These are phyloP conservation scores for Persicaria tinctoria DNA, from an alignment of 148 eudicot species.

Conservation along the genomic window DNA sequence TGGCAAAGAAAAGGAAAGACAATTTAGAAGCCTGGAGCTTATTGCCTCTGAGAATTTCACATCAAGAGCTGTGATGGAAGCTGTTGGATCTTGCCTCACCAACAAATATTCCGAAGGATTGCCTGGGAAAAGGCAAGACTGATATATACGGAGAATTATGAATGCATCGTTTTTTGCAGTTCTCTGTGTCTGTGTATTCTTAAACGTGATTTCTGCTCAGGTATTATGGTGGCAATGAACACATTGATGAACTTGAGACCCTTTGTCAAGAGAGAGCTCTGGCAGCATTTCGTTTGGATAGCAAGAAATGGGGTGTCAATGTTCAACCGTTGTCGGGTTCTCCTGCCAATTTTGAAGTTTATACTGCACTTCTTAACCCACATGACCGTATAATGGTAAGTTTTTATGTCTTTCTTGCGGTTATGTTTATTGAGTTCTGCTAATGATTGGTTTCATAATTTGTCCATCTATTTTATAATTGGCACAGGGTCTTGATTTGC, in stretches of 20 bases:
- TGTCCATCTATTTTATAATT: background rate
- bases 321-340: conserved; percentile 94
- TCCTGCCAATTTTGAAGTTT: conserved; percentile 92
- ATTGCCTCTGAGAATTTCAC: conserved; percentile 96
- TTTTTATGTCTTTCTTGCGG: background rate
- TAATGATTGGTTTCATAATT: background rate
- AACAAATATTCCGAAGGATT: conserved; percentile 93
- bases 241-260: conserved; percentile 74
- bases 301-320: conserved; percentile 82
- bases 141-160: background rate
- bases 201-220: conserved; percentile 20
- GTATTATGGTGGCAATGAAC: conserved; percentile 90
- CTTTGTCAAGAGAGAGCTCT: conserved; percentile 82
- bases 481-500: conserved; percentile 73
- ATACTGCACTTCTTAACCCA: conserved; percentile 80
- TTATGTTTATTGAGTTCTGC: background rate
- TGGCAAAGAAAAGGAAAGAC: conserved; percentile 72
- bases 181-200: background rate
- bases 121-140: conserved; percentile 77
- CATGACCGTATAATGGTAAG: conserved; percentile 92
- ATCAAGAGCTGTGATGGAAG: conserved; percentile 91
- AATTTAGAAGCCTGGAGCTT: conserved; percentile 65
- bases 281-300: conserved; percentile 73
- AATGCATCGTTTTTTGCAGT: background rate
- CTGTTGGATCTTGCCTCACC: conserved; percentile 86